Evolutionary conservation across 2,329 filamentous ascomycete species (phyloP), one percentile per base, ranked within the genome.

Genomic region (Scedosporium aurantiacum): DNA sequence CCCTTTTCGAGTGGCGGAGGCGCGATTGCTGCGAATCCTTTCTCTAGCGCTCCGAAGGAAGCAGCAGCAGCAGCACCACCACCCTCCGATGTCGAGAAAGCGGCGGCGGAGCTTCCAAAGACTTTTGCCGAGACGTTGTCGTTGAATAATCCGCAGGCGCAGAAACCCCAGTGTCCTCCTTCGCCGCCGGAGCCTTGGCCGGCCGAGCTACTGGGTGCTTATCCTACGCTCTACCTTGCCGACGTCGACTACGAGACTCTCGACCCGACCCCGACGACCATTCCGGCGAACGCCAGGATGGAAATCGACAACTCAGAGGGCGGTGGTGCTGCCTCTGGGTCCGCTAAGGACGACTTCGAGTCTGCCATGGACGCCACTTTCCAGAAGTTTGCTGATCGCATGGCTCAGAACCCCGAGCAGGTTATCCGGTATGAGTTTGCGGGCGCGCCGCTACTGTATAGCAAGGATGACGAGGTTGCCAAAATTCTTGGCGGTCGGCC

Each of bases 191-290:
- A 91, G 66, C 87, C 90, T 7, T 97, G 92, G 92, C 93, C 93
- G 0, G 78, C 83, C 1, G 74, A 80, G 0, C 87, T 89, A 66
- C 89, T 90, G 0, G 64, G 78, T 1, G 78, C 91, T 0, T 97
- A 92, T 73, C 88, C 90, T 0, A 76, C 82, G 32, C 89, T 88
- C 70, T 90, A 91, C 76, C 84, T 93, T 54, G 80, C 87, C 58
- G 94, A 97, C 67, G 93, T 93, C 59, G 93, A 96, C 69, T 96
- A 90, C 74, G 94, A 99, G 73, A 89, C 88, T 3, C 82, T 97
- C 27, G 90, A 90, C 64, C 85, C 66, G 68, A 78, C 70, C 2
- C 80, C 82, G 0, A 73, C 74, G 32, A 80, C 81, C 52, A 79
- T 80, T 41, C 78, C 77, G 63, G 76, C 76, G 14, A 77, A 82